Percentiles rank a stretch among this genome's conserved stretches.
phyloP scores from a whole-genome alignment of 306 rosid species.

The Dalbergia oliveri region DNA sequence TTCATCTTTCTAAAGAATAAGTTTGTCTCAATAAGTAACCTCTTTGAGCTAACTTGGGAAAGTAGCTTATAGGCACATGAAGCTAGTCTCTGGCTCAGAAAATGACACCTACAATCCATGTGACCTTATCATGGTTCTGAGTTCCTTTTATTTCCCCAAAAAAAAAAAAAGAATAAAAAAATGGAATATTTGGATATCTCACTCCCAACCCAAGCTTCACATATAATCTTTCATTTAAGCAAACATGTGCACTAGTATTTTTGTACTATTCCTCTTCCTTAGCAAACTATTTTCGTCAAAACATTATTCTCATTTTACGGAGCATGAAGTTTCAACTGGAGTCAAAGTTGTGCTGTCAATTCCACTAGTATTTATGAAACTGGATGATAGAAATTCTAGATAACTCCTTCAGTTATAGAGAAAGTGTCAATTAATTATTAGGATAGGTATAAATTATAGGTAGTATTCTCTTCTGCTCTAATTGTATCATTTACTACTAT shows the following conservation, averaged over 20 bases:
- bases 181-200: too few species aligned
- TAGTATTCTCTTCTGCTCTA: not conserved
- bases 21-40: constrained; percentile 17
- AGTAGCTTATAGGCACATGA: constrained; percentile 29
- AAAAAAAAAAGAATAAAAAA: too few species aligned
- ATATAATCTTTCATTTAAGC: too few species aligned
- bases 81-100: constrained; percentile 17
- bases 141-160: not conserved
- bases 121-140: constrained; percentile 7
- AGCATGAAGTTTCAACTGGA: too few species aligned
- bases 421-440: constrained; percentile 22
- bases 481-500: constrained; percentile 4
- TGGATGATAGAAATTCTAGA: too few species aligned
- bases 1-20: constrained; percentile 1
- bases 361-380: too few species aligned
- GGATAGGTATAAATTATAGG: constrained; percentile 2
- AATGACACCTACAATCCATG: constrained; percentile 19
- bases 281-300: constrained; percentile 16
- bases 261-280: constrained; percentile 12
- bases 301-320: not conserved
- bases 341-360: too few species aligned
- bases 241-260: constrained; percentile 27
- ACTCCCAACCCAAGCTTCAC: too few species aligned
- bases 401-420: not conserved
- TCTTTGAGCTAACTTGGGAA: not conserved